phyloP scores from a whole-genome alignment of 768 basidiomycete species.

The Pholiota molesta region DNA sequence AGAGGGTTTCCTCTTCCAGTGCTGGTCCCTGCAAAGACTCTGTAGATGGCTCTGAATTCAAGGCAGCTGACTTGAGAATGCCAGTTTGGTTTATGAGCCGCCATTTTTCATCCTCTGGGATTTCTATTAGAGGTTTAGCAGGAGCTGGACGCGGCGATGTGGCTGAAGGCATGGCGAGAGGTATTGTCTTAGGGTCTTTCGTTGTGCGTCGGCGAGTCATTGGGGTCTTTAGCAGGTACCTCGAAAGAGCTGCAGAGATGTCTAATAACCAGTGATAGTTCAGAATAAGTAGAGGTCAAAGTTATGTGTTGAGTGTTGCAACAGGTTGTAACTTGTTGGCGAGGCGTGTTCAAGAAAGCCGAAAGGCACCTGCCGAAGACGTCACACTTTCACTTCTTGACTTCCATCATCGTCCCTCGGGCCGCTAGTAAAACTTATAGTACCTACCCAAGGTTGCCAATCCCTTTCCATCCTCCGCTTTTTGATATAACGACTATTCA shows the following conservation, averaged over 20 bases:
- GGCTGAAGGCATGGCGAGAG: conserved; percentile 21
- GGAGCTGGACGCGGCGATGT: conserved; percentile 9
- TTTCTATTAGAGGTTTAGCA: conserved; percentile 42
- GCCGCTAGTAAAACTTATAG: neutral
- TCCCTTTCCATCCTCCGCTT: neutral
- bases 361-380: conserved; percentile 5
- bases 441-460: neutral
- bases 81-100: conserved; percentile 71
- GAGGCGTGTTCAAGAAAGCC: neutral
- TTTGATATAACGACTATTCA: too few relatives aligned
- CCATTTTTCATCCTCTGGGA: conserved; percentile 80
- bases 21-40: conserved; percentile 29
- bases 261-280: neutral
- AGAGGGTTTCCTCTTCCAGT: conserved; percentile 36
- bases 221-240: neutral
- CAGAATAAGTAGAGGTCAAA: neutral
- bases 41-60: conserved; percentile 10
- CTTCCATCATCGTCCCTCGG: neutral
- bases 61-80: conserved; percentile 40
- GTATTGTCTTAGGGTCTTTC: conserved; percentile 13
- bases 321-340: too few relatives aligned
- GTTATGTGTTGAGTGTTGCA: neutral
- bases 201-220: conserved; percentile 33
- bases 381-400: neutral
- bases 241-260: neutral